A percentile compares a stretch with the other conserved stretches of the same genome.
phyloP scores from a whole-genome alignment of 768 basidiomycete species.

The Termitomyces sp. region DNA sequence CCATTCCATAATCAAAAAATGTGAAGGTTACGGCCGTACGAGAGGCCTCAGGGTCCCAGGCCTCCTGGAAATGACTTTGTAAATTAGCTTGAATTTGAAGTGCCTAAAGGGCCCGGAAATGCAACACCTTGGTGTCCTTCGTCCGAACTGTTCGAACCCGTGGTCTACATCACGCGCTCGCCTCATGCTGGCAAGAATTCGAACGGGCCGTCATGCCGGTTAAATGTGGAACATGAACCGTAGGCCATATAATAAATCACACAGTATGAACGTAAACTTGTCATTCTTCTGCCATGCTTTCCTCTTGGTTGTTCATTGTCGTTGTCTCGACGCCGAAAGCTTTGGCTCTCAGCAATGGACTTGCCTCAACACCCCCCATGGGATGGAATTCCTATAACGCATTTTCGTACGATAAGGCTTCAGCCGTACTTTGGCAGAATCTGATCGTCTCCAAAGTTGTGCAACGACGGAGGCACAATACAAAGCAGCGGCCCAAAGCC shows the following conservation, averaged over 20 bases:
- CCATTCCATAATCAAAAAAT: too few species aligned
- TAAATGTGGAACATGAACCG: not conserved
- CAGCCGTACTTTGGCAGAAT: not conserved
- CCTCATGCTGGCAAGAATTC: not conserved
- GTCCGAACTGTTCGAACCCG: not conserved
- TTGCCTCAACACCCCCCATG: constrained; percentile 39
- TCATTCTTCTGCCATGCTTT: constrained; percentile 3
- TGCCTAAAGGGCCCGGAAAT: not conserved
- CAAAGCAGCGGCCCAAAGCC: constrained; percentile 30
- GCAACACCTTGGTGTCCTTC: not conserved
- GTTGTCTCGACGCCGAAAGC: constrained; percentile 10
- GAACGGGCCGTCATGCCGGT: constrained; percentile 7
- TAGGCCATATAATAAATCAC: not conserved
- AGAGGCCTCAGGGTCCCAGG: too few species aligned
- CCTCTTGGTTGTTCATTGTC: constrained; percentile 6
- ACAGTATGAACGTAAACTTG: not conserved
- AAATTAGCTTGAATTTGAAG: not conserved
- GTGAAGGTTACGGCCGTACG: not conserved
- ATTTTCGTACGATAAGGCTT: constrained; percentile 27
- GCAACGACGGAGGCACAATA: constrained; percentile 37
- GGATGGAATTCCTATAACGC: constrained; percentile 47
- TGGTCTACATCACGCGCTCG: constrained; percentile 5
- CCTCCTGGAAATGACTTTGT: not conserved
- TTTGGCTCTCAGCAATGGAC: constrained; percentile 31
- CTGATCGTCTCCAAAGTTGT: constrained; percentile 24